Conservation (phyloP, 306 rosid species). For the Dryas drummondii region DNA sequence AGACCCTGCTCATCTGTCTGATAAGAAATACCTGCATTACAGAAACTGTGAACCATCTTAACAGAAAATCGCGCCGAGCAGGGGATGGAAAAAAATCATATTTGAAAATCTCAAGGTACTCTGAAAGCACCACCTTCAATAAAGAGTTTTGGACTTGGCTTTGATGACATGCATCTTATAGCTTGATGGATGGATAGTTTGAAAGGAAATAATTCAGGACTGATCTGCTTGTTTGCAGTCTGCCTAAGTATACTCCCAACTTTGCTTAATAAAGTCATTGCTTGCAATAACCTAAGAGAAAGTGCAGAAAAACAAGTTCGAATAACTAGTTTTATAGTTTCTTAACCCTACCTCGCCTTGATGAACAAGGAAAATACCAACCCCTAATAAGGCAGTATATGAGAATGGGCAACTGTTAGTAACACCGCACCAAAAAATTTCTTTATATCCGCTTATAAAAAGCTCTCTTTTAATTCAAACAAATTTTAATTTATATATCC, state of each 20-base stretch:
- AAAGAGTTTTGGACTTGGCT: constrained; percentile 60
- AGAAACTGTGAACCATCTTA: background rate
- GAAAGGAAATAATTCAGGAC: constrained; percentile 42
- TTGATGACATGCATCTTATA: constrained; percentile 61
- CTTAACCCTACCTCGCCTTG: too few species aligned
- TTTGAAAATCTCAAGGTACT: background rate
- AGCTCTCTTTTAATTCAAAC: too few species aligned
- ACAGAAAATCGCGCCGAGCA: background rate
- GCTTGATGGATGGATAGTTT: constrained; percentile 56
- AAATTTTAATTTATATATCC: too few species aligned
- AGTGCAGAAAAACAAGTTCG: too few species aligned
- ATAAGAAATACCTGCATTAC: constrained; percentile 60
- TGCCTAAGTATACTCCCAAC: constrained; percentile 69
- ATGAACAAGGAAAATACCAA: too few species aligned
- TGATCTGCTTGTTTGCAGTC: constrained; percentile 43
- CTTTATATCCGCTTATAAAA: too few species aligned
- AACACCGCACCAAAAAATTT: too few species aligned
- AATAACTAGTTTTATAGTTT: too few species aligned
- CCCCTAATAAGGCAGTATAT: too few species aligned
- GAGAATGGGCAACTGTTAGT: too few species aligned
- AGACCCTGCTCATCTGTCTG: constrained; percentile 64
- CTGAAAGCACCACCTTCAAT: constrained; percentile 62
- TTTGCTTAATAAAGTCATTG: constrained; percentile 79
- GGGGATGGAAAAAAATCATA: background rate
- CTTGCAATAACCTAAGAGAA: background rate